Evolutionary conservation across 805 yeast species (phyloP), one percentile per base, ranked within the genome.

Genomic region (Wickerhamiella domercqiae): DNA sequence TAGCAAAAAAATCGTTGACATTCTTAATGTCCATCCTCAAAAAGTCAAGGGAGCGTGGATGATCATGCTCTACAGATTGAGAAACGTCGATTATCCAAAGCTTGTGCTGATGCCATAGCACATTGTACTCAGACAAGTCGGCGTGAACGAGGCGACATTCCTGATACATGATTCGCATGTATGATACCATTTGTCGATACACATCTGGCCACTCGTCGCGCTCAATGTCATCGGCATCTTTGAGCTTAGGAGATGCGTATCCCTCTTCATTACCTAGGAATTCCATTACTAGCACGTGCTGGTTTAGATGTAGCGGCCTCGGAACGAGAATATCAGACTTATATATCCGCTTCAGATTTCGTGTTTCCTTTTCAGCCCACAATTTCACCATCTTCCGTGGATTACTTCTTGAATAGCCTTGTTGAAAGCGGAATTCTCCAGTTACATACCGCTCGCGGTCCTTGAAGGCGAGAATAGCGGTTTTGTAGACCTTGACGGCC

Each of bases 321-420:
- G 99, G 98, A 29, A 83, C 78, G n/a, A 93, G 90, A 25, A 90
- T 78, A 0, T 93, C 94, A 39, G 75, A 68, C 33, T 68, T 54
- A 55, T 78, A 63, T 16, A 90, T 65, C 52, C 99, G 69, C 56
- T 82, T 87, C 57, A 90, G 66, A 54, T 90, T 90, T 39, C 99
- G 63, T 47, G 86, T 87, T 60, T 90, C 99, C 54, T 90, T 90
- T 56, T 90, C 98, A 0, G 98, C 97, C 99, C 99, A 90, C 18
- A 86, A 70, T 56, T 82, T 83, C 44, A 90, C 94, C 96, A 90
- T 87, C 54, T 87, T 87, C 52, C 98, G 68, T 7, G 97, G 97
- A 53, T 90, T 90, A 47, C 84, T 83, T 50, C 81, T 84, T 40
- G 68, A 71, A 29, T 74, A 71, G 49, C 87, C 82, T 53, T 81